Base-by-base conservation (phyloP, 106 monocot genomes). In the Platanthera guangdongensis region DNA sequence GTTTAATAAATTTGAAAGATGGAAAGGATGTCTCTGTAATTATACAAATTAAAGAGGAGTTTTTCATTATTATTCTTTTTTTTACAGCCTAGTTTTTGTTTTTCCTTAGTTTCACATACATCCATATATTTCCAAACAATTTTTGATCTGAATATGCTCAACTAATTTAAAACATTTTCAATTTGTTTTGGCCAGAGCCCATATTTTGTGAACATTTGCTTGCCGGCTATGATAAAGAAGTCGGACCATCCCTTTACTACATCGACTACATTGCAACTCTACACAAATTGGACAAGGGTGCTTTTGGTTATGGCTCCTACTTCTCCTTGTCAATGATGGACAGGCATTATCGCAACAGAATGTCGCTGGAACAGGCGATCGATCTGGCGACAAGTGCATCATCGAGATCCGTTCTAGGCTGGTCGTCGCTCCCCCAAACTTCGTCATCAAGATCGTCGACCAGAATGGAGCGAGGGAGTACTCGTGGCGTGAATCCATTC, bases 211-310 rank as follows among this genome's bases (percentile, higher is more conserved):
- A 95, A 95, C 71, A 50, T 92, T 28, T 95, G 9, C 82, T 95
- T 46, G 95, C 92, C 18, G 95, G 95, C 4, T 95, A 92, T 76
- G 95, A 95, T 78, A 88, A 92, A 83, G 90, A 84, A 13, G 77
- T 85, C 55, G 95, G 95, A 7, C 88, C 92, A 6, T 95, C 95
- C 9, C 85, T 95, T 2, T 95, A 92, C 84, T 95, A 86, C 80
- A 88, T 95, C 5, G 95, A 95, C 76, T 95, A 95, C 88, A 84
- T 95, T 45, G 92, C 92, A 9, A 95, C 95, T 48, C 81, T 92
- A 15, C 95, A 95, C 86, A 95, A 95, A 76, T 79, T 95, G 25
- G 95, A 95, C 30, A 95, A 95, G 78, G 95, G 92, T 30, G 95
- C 92, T 47, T 95, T 95, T 69, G 95, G 95, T 2, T 92, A 92